Conservation (phyloP, 2,329 filamentous ascomycete species). For the Diplodia intermedia region DNA sequence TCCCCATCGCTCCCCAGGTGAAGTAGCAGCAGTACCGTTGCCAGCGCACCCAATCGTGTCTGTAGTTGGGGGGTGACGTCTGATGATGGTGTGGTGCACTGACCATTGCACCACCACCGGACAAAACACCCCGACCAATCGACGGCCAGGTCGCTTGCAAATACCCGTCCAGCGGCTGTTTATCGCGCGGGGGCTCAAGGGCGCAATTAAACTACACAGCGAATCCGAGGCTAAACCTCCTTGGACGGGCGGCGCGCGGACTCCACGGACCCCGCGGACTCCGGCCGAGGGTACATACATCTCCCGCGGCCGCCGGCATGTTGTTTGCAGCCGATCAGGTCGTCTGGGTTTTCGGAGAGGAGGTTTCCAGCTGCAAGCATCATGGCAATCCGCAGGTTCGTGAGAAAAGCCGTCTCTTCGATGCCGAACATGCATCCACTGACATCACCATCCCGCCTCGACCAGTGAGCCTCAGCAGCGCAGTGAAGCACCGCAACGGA, state of each 20-base stretch:
- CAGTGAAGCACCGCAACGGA: neutral
- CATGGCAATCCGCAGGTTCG: conserved; percentile 19
- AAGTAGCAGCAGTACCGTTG: no score
- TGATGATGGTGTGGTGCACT: neutral
- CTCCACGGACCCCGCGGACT: conserved; percentile 14
- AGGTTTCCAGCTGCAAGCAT: neutral
- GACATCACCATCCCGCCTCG: neutral
- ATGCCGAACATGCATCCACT: neutral
- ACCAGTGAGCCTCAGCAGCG: conserved; percentile 1
- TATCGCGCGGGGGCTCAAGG: neutral
- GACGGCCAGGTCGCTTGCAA: neutral
- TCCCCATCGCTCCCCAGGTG: no score
- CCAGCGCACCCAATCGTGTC: no score
- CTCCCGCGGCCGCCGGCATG: neutral
- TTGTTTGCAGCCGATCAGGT: neutral
- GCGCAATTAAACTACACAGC: neutral
- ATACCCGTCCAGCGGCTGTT: neutral
- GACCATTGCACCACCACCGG: neutral
- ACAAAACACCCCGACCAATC: neutral
- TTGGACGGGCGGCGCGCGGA: neutral
- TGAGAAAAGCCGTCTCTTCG: neutral
- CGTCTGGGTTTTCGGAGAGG: neutral
- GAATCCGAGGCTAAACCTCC: neutral
- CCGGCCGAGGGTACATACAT: conserved; percentile 7
- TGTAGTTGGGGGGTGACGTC: neutral